These are phyloP conservation scores for Spatholobus suberectus DNA, from an alignment of 306 rosid genomes.

Conservation along the genomic window DNA sequence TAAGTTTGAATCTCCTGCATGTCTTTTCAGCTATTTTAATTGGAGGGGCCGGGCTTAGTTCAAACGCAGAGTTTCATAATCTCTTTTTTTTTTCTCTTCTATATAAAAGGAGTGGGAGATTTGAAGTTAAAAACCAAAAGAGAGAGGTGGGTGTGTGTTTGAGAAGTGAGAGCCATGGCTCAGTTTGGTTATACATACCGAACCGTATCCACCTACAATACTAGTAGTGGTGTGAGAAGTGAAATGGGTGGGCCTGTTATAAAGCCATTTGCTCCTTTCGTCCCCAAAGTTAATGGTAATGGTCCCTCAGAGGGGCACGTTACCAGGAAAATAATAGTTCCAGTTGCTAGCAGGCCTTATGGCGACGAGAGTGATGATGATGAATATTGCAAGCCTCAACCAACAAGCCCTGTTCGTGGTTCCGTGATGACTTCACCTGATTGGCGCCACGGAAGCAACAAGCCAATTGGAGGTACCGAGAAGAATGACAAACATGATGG, in stretches of 20 bases:
- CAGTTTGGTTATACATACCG: slow-evolving; percentile 35
- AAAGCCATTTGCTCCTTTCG: slow-evolving; percentile 40
- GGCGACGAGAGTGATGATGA: neutral
- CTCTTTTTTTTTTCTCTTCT: neutral
- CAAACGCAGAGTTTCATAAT: neutral
- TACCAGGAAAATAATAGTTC: slow-evolving; percentile 37
- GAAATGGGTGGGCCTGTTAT: slow-evolving; percentile 18
- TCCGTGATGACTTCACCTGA: slow-evolving; percentile 4
- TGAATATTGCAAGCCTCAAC: too few relatives aligned
- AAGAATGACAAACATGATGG: neutral
- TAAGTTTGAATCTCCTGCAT: slow-evolving; percentile 31
- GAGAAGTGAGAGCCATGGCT: slow-evolving; percentile 48
- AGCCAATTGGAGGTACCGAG: slow-evolving; percentile 31
- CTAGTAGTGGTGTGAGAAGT: neutral
- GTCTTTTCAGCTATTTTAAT: neutral
- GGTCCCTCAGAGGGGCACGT: slow-evolving; percentile 15
- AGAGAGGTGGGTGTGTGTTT: neutral
- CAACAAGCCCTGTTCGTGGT: slow-evolving; percentile 27
- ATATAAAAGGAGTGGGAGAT: slow-evolving; percentile 41
- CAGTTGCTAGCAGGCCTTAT: slow-evolving; percentile 25
- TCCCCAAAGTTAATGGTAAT: slow-evolving; percentile 17
- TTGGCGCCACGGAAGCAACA: slow-evolving; percentile 27
- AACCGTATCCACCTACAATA: slow-evolving; percentile 35
- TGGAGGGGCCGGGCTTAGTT: neutral
- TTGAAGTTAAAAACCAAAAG: neutral